Evolutionary conservation across 2,329 filamentous ascomycete species (phyloP).

Genomic region (Pestalotiopsis fici): DNA sequence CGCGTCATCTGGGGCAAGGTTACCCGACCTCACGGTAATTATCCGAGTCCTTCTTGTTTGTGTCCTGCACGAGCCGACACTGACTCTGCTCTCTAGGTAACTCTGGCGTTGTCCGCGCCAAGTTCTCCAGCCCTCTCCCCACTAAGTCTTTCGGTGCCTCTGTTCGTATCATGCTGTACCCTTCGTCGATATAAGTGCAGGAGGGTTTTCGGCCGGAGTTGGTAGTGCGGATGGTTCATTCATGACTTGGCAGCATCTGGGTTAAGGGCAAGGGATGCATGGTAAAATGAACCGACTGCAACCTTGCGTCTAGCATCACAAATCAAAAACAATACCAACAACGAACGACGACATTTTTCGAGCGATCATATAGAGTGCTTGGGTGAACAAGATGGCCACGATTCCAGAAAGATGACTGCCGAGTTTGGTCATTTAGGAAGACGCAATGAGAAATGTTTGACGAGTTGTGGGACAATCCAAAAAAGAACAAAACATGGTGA

Average conservation of each 20-base stretch:
- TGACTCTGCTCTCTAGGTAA: conserved; percentile 63
- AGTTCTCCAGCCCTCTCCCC: conserved; percentile 95
- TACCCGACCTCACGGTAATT: conserved; percentile 87
- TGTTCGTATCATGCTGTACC: conserved; percentile 97
- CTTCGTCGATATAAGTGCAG: conserved; percentile 85
- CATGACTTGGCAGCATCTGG: conserved; percentile 46
- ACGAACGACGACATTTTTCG: conserved; percentile 16
- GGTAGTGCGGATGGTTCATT: conserved; percentile 64
- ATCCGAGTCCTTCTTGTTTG: conserved; percentile 1
- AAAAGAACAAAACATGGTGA: not conserved
- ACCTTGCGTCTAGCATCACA: conserved; percentile 36
- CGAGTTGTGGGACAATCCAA: not conserved
- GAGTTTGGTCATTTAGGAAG: not conserved
- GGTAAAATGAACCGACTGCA: conserved; percentile 24
- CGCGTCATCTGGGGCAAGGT: conserved; percentile 99
- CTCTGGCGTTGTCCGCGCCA: conserved; percentile 96
- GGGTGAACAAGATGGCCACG: not conserved
- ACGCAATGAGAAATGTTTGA: conserved; percentile 6
- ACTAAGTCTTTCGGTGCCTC: conserved; percentile 95
- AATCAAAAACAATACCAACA: conserved; percentile 35
- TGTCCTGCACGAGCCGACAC: conserved; percentile 10
- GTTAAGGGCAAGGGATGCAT: conserved; percentile 51
- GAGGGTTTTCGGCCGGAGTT: conserved; percentile 56
- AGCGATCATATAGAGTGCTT: conserved; percentile 5
- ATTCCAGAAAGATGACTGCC: not conserved